phyloP scores from a whole-genome alignment of 768 basidiomycete genomes.

The Calvatia gigantea region DNA sequence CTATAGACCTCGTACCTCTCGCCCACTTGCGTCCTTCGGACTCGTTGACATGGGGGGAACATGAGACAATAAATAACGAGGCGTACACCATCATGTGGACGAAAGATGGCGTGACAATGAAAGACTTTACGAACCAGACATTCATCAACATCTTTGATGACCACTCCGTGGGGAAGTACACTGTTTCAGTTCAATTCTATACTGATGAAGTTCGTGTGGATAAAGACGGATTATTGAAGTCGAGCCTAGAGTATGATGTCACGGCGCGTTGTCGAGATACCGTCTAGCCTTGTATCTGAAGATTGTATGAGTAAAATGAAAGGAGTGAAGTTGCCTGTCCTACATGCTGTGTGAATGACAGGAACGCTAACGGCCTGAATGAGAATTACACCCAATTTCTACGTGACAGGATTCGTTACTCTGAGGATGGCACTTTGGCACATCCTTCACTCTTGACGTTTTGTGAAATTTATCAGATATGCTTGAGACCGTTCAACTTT shows the following conservation, averaged over 20 bases:
- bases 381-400: no score
- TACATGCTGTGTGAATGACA: no score
- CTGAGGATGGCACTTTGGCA: no score
- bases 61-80: constrained; percentile 21
- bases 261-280: background rate
- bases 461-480: no score
- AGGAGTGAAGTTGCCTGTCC: no score
- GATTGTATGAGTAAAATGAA: no score
- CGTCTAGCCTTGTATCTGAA: no score
- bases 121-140: constrained; percentile 48
- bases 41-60: no score
- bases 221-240: constrained; percentile 28
- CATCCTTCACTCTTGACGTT: no score
- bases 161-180: constrained; percentile 38
- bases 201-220: constrained; percentile 55
- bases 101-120: constrained; percentile 42
- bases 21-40: constrained; percentile 44
- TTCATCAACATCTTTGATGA: constrained; percentile 34
- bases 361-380: no score
- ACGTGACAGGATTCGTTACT: no score
- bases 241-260: constrained; percentile 21
- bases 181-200: constrained; percentile 43
- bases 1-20: constrained; percentile 55
- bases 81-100: constrained; percentile 57
- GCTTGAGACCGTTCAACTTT: no score